Base-by-base conservation (phyloP, 2,329 filamentous ascomycete species). In the Fusarium cicatricum region DNA sequence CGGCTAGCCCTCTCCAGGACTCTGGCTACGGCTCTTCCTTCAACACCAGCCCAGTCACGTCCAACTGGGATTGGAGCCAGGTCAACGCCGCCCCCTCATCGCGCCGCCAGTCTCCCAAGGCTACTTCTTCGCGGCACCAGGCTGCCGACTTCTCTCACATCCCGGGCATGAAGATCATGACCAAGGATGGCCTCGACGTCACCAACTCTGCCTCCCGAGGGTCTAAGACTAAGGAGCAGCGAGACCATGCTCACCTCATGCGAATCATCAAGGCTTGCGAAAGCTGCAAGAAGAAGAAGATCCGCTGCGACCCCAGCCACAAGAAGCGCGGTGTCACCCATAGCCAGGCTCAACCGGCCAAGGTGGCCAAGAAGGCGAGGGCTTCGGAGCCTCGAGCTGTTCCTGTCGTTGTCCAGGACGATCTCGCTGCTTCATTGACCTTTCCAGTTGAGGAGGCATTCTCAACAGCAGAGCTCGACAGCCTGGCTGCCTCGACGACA, bases 221-320 rank as follows among this genome's bases (percentile, higher is more conserved):
- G 29, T 85, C 81, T 71, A 88, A 88, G 76, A 86, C 86, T 46
- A 86, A 86, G 78, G 85, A 88, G 76, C 85, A 88, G 76, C 81
- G 86, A 29, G 85, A 88, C 47, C 86, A 88, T 67, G 86, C 86
- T 6, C 85, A 87, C 63, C 74, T 88, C 40, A 88, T 89, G 83
- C 78, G 86, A 55, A 85, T 86, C 68, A 84, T 88, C 70, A 87
- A 87, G 75, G 86, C 86, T n/a, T 89, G 86, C 70, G 82, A 86
- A 37, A 76, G 78, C 56, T 89, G 86, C 76, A 77, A 79, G 56
- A 79, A 77, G 70, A 88, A 87, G 80, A 89, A 89, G 81, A 79
- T 84, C 34, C 81, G 84, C 39, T 87, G 84, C 69, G 83, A 85
- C 62, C 84, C 84, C 3, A 83, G 80, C 73, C 84, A 87, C 71